Evolutionary conservation across 345 rosid species (phyloP).

Genomic region (Salix brachista): DNA sequence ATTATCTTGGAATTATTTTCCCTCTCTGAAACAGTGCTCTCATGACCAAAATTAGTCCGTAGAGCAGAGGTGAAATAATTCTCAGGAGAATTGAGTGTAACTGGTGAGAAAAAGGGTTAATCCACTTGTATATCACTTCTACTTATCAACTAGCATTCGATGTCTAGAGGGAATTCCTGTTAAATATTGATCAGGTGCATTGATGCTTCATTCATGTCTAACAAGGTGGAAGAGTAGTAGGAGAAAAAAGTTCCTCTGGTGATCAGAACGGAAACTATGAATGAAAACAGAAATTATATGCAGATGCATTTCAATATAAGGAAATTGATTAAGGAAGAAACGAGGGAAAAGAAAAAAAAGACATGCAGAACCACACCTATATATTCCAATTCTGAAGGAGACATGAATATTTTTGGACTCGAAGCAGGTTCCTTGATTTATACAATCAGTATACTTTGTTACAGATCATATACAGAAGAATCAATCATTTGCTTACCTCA

Average conservation of each 20-base stretch:
- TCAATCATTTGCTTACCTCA: not conserved
- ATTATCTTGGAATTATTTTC: not conserved
- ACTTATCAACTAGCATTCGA: not conserved
- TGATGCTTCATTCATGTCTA: not conserved
- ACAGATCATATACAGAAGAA: slow-evolving; percentile 4
- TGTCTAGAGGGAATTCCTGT: not conserved
- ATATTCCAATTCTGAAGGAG: not conserved
- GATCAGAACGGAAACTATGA: not conserved
- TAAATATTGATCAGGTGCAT: not conserved
- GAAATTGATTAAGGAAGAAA: not conserved
- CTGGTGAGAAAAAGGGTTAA: not conserved
- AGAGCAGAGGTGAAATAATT: too few species aligned
- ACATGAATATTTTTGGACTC: not conserved
- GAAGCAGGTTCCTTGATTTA: not conserved
- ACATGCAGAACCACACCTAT: not conserved
- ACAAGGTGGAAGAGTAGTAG: not conserved
- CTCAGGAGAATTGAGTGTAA: not conserved
- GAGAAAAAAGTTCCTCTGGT: not conserved
- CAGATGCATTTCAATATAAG: not conserved
- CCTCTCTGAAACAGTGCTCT: not conserved
- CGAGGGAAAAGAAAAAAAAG: not conserved
- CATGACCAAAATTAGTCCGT: too few species aligned
- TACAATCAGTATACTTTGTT: not conserved
- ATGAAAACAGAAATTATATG: not conserved
- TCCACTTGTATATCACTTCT: not conserved